These are phyloP conservation scores for Penicillium cataractarum DNA, from an alignment of 495 filamentous ascomycete genomes.

Conservation along the genomic window DNA sequence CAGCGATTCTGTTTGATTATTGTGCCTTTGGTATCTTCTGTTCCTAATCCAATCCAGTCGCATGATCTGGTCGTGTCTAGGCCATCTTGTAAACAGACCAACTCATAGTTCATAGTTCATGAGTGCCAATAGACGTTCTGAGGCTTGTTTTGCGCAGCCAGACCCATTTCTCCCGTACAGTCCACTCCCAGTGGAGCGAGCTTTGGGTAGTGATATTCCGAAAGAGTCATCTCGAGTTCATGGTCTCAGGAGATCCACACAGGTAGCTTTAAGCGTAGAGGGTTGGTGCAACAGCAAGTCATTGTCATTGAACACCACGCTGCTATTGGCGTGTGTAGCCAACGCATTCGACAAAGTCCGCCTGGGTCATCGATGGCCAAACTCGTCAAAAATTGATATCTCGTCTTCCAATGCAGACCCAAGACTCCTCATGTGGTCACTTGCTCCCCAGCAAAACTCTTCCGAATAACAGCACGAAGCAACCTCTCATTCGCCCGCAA, in stretches of 20 bases:
- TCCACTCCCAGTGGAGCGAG: background rate
- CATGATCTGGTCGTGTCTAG: background rate
- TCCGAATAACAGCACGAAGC: slow-evolving; percentile 34
- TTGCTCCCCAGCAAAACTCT: slow-evolving; percentile 30
- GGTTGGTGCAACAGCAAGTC: background rate
- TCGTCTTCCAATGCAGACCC: background rate
- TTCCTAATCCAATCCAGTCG: background rate
- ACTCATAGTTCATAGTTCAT: background rate
- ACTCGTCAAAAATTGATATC: background rate
- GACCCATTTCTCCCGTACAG: background rate
- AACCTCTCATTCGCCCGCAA: slow-evolving; percentile 34
- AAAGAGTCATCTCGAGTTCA: background rate
- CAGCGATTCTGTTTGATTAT: background rate
- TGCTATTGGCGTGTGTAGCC: background rate
- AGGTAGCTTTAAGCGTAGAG: background rate
- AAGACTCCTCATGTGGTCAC: slow-evolving; percentile 28
- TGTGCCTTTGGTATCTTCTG: background rate
- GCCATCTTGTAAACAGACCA: background rate
- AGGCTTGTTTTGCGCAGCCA: background rate
- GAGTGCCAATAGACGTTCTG: background rate
- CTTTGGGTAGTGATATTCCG: background rate
- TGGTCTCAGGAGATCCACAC: background rate
- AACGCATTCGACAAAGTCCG: background rate
- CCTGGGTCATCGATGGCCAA: too few species aligned
- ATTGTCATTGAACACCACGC: background rate